Percentiles rank a stretch among this genome's conserved stretches.
Evolutionary conservation across 768 basidiomycete genomes (phyloP).

Genomic region (Pulveroboletus sp.): DNA sequence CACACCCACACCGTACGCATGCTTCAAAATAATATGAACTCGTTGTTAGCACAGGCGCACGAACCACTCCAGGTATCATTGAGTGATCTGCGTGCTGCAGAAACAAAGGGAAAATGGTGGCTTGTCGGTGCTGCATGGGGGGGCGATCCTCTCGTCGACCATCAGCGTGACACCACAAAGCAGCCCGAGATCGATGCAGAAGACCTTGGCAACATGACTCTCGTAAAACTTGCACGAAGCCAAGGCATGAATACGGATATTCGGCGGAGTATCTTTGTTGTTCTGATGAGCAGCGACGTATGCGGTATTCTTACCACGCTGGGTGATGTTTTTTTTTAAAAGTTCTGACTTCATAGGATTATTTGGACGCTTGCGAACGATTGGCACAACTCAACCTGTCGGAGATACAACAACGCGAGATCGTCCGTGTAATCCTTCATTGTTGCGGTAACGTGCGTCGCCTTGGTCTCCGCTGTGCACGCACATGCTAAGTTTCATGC

Average conservation of each 20-base stretch:
- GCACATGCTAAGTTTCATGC: background rate
- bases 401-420: constrained; percentile 91
- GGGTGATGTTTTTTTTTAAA: background rate
- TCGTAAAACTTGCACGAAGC: constrained; percentile 79
- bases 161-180: constrained; percentile 34
- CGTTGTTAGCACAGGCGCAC: constrained; percentile 62
- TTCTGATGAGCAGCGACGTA: constrained; percentile 94
- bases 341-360: constrained; percentile 59
- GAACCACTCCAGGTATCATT: constrained; percentile 86
- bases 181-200: constrained; percentile 24
- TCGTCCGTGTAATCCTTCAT: constrained; percentile 86
- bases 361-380: constrained; percentile 92
- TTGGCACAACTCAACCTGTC: constrained; percentile 76
- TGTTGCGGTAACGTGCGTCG: constrained; percentile 82
- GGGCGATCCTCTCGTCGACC: constrained; percentile 85
- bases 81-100: constrained; percentile 77
- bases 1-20: background rate
- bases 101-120: constrained; percentile 97
- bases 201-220: constrained; percentile 34
- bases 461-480: background rate
- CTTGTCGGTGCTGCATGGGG: constrained; percentile 94
- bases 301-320: constrained; percentile 19
- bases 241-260: constrained; percentile 99
- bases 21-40: background rate
- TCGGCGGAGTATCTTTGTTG: constrained; percentile 83